These are phyloP conservation scores for Penicillium italicum DNA, from an alignment of 2,329 filamentous ascomycete genomes.

Conservation along the genomic window DNA sequence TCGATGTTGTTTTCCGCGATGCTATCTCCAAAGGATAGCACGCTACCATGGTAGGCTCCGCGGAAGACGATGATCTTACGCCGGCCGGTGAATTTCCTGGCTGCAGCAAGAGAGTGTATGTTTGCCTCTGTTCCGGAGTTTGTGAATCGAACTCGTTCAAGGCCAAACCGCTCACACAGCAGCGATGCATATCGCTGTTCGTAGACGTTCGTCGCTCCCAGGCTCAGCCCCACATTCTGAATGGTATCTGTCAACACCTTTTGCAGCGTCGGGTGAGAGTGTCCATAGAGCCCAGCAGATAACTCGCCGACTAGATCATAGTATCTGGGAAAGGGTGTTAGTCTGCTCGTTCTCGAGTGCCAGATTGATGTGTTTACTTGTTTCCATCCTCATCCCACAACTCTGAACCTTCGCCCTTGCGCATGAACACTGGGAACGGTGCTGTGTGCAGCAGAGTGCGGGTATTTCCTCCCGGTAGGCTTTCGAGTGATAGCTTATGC, in stretches of 20 bases:
- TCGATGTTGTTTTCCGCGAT: constrained; percentile 31
- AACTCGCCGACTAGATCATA: constrained; percentile 62
- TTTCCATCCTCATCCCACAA: constrained; percentile 18
- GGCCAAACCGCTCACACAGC: constrained; percentile 53
- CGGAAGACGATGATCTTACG: constrained; percentile 47
- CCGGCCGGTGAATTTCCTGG: constrained; percentile 47
- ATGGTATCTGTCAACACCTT: constrained; percentile 48
- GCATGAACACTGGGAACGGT: constrained; percentile 20
- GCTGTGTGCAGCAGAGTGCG: constrained; percentile 22
- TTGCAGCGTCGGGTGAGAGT: constrained; percentile 57
- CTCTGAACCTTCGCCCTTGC: constrained; percentile 6
- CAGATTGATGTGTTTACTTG: not conserved
- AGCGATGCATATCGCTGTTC: constrained; percentile 52
- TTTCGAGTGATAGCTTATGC: constrained; percentile 20
- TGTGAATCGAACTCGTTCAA: constrained; percentile 56
- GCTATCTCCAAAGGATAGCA: constrained; percentile 44
- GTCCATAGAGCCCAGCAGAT: constrained; percentile 63
- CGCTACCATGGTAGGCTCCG: constrained; percentile 55
- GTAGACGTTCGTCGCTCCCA: constrained; percentile 52
- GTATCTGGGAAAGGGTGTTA: constrained; percentile 36
- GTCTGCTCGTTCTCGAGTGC: not conserved
- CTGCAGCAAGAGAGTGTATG: constrained; percentile 55
- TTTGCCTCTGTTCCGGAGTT: constrained; percentile 67
- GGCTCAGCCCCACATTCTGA: constrained; percentile 49
- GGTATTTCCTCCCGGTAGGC: constrained; percentile 34